Conservation (phyloP, 2,329 filamentous ascomycete species). For the Samsoniella hepiali region DNA sequence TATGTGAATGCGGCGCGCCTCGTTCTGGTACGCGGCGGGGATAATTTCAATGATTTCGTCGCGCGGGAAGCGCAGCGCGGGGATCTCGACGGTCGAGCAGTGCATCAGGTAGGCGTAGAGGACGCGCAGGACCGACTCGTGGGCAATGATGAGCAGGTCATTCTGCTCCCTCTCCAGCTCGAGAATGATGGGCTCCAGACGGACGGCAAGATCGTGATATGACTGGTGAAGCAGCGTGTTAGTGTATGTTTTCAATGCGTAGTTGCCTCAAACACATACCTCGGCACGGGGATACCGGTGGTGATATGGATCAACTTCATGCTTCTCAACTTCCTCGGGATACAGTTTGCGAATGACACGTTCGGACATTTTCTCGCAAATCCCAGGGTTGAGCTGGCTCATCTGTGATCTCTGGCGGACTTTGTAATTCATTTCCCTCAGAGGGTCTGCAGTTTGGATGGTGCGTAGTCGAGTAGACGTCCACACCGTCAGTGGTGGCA, state of each 20-base stretch:
- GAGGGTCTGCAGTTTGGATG: slow-evolving; percentile 79
- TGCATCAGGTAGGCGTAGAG: slow-evolving; percentile 98
- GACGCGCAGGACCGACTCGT: slow-evolving; percentile 95
- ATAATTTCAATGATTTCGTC: slow-evolving; percentile 99
- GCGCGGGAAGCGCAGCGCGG: slow-evolving; percentile 85
- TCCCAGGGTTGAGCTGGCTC: slow-evolving; percentile 94
- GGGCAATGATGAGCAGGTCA: slow-evolving; percentile 95
- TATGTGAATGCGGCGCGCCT: slow-evolving; percentile 86
- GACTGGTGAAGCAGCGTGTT: slow-evolving; percentile 54
- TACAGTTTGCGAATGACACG: slow-evolving; percentile 75
- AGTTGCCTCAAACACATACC: slow-evolving; percentile 44
- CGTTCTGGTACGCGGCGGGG: slow-evolving; percentile 94
- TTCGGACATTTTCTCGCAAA: slow-evolving; percentile 92
- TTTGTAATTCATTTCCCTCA: slow-evolving; percentile 77
- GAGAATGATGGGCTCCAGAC: slow-evolving; percentile 94
- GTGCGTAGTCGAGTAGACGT: slow-evolving; percentile 89
- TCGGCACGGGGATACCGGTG: slow-evolving; percentile 94
- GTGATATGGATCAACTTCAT: slow-evolving; percentile 93
- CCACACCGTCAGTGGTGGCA: slow-evolving; percentile 87
- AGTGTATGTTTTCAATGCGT: slow-evolving; percentile 4
- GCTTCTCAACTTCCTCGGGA: slow-evolving; percentile 87
- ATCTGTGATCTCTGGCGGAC: slow-evolving; percentile 92
- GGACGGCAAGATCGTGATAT: slow-evolving; percentile 97
- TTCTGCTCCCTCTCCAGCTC: slow-evolving; percentile 96
- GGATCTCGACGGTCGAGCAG: slow-evolving; percentile 92